phyloP scores from a whole-genome alignment of 2,329 filamentous ascomycete genomes.

The Chrysoporthe cubensis region DNA sequence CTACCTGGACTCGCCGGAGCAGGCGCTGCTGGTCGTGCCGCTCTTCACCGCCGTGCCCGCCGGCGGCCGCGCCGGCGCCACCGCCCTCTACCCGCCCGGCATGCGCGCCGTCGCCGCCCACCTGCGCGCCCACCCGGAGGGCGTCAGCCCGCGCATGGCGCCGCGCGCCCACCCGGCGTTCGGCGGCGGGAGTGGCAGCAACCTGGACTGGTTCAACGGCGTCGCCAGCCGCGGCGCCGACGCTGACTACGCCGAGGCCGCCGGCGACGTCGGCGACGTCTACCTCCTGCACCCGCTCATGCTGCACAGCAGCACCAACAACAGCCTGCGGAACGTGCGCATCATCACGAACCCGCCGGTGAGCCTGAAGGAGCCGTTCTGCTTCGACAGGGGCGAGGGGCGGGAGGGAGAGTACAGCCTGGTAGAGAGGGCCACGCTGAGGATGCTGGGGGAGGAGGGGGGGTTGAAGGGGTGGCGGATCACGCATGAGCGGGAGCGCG shows the following conservation, averaged over 20 bases:
- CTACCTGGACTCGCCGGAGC: constrained; percentile 72
- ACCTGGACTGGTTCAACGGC: constrained; percentile 50
- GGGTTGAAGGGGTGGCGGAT: constrained; percentile 56
- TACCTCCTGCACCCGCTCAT: constrained; percentile 64
- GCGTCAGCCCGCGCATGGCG: constrained; percentile 68
- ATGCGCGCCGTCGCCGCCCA: constrained; percentile 61
- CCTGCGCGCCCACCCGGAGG: constrained; percentile 64
- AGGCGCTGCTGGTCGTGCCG: constrained; percentile 69
- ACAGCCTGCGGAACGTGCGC: constrained; percentile 43
- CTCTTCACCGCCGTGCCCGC: constrained; percentile 65
- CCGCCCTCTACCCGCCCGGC: constrained; percentile 64
- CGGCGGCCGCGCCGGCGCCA: constrained; percentile 61
- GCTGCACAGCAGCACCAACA: constrained; percentile 59
- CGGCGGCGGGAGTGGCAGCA: constrained; percentile 45
- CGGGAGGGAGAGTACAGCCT: constrained; percentile 52
- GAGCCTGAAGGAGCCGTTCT: constrained; percentile 53
- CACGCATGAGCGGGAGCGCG: constrained; percentile 49
- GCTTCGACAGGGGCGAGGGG: constrained; percentile 47
- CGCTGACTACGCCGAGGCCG: constrained; percentile 57
- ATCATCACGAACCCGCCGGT: constrained; percentile 64
- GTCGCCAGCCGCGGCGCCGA: constrained; percentile 42
- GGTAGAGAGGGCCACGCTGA: constrained; percentile 60
- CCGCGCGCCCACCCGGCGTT: constrained; percentile 56
- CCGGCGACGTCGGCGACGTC: constrained; percentile 58
- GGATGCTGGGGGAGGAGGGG: constrained; percentile 49